Evolutionary conservation across 2,329 filamentous ascomycete species (phyloP).

Genomic region (Phyllosticta capitalensis): DNA sequence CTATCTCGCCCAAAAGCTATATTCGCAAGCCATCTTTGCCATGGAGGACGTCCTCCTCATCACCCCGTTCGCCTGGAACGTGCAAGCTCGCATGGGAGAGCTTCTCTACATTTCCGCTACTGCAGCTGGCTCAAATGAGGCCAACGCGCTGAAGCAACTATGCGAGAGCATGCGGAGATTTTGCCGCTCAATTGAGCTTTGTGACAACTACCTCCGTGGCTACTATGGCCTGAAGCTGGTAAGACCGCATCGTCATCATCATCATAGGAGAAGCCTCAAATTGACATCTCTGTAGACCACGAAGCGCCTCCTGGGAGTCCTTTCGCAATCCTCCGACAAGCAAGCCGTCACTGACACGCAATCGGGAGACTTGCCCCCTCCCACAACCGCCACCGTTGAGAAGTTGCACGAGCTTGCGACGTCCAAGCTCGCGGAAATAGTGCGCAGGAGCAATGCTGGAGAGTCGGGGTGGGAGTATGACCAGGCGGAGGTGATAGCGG

Average conservation of each 20-base stretch:
- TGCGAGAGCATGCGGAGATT: slow-evolving; percentile 74
- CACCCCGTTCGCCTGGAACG: slow-evolving; percentile 90
- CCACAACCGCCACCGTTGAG: slow-evolving; percentile 50
- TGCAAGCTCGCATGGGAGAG: slow-evolving; percentile 82
- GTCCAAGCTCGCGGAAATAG: slow-evolving; percentile 65
- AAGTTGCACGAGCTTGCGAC: slow-evolving; percentile 65
- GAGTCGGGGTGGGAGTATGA: slow-evolving; percentile 68
- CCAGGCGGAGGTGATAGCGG: slow-evolving; percentile 60
- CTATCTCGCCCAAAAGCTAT: slow-evolving; percentile 70
- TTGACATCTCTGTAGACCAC: neutral
- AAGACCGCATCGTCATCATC: no score
- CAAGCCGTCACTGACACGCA: slow-evolving; percentile 19
- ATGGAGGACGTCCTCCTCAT: slow-evolving; percentile 84
- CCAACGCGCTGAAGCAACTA: slow-evolving; percentile 41
- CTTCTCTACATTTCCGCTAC: slow-evolving; percentile 60
- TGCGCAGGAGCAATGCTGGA: slow-evolving; percentile 50
- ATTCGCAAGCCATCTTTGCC: slow-evolving; percentile 74
- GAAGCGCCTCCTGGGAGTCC: slow-evolving; percentile 19
- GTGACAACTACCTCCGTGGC: slow-evolving; percentile 82
- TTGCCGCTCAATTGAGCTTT: slow-evolving; percentile 84
- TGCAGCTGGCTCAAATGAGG: slow-evolving; percentile 26
- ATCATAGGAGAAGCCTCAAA: no score
- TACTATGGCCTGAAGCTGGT: slow-evolving; percentile 86
- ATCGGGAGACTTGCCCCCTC: slow-evolving; percentile 39
- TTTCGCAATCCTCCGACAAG: slow-evolving; percentile 15